phyloP scores from a whole-genome alignment of 23 red algal genomes.

The Chondrus crispus region DNA sequence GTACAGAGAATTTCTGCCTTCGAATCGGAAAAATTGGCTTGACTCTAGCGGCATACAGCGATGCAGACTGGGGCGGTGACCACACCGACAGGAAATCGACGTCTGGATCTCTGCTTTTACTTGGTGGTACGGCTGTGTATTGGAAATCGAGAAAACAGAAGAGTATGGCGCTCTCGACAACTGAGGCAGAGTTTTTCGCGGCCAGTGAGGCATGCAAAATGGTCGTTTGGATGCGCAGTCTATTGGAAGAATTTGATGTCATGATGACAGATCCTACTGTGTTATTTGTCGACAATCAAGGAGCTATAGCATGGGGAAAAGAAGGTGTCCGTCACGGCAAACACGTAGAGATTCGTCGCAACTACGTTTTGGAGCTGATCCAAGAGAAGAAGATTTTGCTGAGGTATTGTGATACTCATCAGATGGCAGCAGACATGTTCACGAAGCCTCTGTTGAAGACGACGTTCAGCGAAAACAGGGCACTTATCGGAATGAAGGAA shows the following conservation, averaged over 20 bases:
- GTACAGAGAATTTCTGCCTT: not conserved
- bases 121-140: not conserved
- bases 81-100: slow-evolving; percentile 17
- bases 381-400: too few relatives aligned
- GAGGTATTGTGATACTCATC: too few relatives aligned
- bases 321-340: not conserved
- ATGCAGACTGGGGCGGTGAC: slow-evolving; percentile 38
- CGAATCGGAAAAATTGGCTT: not conserved
- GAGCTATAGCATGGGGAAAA: not conserved
- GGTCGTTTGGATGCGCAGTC: not conserved
- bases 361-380: too few relatives aligned
- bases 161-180: slow-evolving; percentile 14
- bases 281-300: not conserved
- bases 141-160: slow-evolving; percentile 19
- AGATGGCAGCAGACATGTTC: too few relatives aligned
- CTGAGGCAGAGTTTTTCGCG: slow-evolving; percentile 33
- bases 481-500: too few relatives aligned
- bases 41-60: not conserved
- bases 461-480: too few relatives aligned
- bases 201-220: not conserved
- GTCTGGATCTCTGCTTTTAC: not conserved
- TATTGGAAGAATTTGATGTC: slow-evolving; percentile 24
- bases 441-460: too few relatives aligned
- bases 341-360: not conserved
- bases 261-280: not conserved